Percentiles rank a stretch among this genome's conserved stretches.
These are phyloP conservation scores for Trametes coccinea DNA, from an alignment of 768 basidiomycete genomes.

Conservation along the genomic window DNA sequence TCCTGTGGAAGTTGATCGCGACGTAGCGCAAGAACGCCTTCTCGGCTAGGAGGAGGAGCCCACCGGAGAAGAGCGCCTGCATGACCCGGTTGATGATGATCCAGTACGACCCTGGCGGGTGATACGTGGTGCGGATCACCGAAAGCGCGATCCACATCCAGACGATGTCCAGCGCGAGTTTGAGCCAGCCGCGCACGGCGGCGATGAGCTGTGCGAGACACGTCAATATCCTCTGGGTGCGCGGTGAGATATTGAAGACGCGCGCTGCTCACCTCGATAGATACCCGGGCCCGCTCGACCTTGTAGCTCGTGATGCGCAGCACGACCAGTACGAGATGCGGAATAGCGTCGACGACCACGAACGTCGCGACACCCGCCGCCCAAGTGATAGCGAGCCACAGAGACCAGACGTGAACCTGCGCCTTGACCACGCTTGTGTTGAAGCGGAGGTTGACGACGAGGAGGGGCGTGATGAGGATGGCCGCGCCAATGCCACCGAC, in stretches of 20 bases:
- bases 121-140: slow-evolving; percentile 54
- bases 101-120: slow-evolving; percentile 71
- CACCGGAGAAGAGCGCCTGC: slow-evolving; percentile 57
- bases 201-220: slow-evolving; percentile 50
- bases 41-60: slow-evolving; percentile 48
- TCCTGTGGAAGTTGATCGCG: slow-evolving; percentile 80
- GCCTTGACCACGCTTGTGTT: slow-evolving; percentile 44
- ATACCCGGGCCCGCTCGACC: slow-evolving; percentile 65
- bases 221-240: background rate
- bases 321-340: slow-evolving; percentile 53
- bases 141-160: slow-evolving; percentile 80
- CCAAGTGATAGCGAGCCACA: slow-evolving; percentile 73
- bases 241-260: background rate
- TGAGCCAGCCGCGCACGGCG: slow-evolving; percentile 72
- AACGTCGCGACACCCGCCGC: slow-evolving; percentile 60
- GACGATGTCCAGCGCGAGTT: slow-evolving; percentile 61
- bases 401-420: slow-evolving; percentile 64
- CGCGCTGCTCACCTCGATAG: slow-evolving; percentile 56
- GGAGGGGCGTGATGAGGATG: slow-evolving; percentile 66
- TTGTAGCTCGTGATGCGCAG: slow-evolving; percentile 58
- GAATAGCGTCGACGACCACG: slow-evolving; percentile 63
- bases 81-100: slow-evolving; percentile 65
- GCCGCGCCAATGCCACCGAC: slow-evolving; percentile 59
- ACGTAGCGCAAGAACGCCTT: slow-evolving; percentile 71
- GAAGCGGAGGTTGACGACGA: slow-evolving; percentile 69